phyloP scores from a whole-genome alignment of 1,284 basidiomycete genomes.

The Cryptococcus maquisensis region DNA sequence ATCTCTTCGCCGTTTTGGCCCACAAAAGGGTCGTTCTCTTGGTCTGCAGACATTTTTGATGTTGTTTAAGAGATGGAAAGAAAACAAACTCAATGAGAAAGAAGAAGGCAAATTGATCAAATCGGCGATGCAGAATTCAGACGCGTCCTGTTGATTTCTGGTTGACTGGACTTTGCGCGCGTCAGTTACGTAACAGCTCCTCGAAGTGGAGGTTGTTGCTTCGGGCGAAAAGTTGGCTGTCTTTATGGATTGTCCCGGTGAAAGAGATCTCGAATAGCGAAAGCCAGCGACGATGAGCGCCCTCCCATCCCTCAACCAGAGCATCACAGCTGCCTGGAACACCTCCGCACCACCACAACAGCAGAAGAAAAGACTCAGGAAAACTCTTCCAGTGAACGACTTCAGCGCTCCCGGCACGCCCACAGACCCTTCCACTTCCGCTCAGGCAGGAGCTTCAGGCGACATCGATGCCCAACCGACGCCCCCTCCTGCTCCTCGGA shows the following conservation, averaged over 20 bases:
- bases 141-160: neutral
- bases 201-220: neutral
- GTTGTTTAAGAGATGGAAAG: neutral
- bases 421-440: neutral
- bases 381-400: conserved; percentile 16
- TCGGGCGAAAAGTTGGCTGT: neutral
- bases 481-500: conserved; percentile 1
- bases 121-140: neutral
- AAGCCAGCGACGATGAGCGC: conserved; percentile 17
- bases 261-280: neutral
- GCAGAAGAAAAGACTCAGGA: conserved; percentile 17
- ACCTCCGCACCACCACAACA: conserved; percentile 9
- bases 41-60: conserved; percentile 16
- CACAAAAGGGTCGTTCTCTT: conserved; percentile 39
- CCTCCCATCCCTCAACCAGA: conserved; percentile 33
- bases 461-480: neutral
- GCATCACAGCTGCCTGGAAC: conserved; percentile 43
- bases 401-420: neutral
- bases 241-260: neutral
- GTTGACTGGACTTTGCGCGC: neutral
- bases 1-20: conserved; percentile 46
- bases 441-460: conserved; percentile 4
- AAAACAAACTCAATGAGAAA: neutral
- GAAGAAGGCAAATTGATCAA: neutral
- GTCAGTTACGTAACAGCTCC: neutral